Evolutionary conservation across 345 rosid genomes (phyloP).

Genomic region (Dovyalis caffra): DNA sequence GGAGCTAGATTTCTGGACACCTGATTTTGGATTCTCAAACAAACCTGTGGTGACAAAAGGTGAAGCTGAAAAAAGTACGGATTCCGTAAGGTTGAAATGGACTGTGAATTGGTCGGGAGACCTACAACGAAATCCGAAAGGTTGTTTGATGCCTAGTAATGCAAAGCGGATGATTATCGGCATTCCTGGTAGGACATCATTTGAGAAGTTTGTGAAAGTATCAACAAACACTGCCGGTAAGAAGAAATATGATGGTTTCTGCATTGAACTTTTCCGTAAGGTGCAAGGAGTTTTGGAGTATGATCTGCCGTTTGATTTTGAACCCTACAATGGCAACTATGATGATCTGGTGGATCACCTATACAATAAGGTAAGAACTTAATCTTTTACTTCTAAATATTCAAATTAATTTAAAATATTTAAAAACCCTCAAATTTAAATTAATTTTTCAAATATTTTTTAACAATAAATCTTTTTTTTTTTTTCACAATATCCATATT

Average conservation of each 20-base stretch:
- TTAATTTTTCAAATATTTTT: no score
- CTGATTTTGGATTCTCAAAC: slow-evolving; percentile 30
- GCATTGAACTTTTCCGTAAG: slow-evolving; percentile 42
- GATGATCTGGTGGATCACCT: slow-evolving; percentile 41
- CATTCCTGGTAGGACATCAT: slow-evolving; percentile 42
- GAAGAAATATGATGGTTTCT: slow-evolving; percentile 37
- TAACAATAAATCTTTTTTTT: no score
- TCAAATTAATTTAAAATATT: no score
- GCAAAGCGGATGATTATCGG: slow-evolving; percentile 39
- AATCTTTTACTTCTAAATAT: not conserved
- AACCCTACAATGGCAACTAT: slow-evolving; percentile 34
- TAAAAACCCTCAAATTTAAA: no score
- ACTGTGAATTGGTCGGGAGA: slow-evolving; percentile 42
- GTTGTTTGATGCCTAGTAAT: slow-evolving; percentile 37
- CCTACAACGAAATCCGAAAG: slow-evolving; percentile 25
- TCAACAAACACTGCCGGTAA: slow-evolving; percentile 4
- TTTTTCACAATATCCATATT: no score
- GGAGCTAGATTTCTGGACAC: slow-evolving; percentile 43
- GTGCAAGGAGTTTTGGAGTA: slow-evolving; percentile 12
- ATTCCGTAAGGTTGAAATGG: not conserved
- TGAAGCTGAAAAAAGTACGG: not conserved
- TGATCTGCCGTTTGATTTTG: slow-evolving; percentile 28
- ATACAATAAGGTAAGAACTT: slow-evolving; percentile 42
- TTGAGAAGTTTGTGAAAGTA: slow-evolving; percentile 45
- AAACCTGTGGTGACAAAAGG: not conserved